phyloP scores from a whole-genome alignment of 495 filamentous ascomycete species.

The Hypoxylon cercidicola region DNA sequence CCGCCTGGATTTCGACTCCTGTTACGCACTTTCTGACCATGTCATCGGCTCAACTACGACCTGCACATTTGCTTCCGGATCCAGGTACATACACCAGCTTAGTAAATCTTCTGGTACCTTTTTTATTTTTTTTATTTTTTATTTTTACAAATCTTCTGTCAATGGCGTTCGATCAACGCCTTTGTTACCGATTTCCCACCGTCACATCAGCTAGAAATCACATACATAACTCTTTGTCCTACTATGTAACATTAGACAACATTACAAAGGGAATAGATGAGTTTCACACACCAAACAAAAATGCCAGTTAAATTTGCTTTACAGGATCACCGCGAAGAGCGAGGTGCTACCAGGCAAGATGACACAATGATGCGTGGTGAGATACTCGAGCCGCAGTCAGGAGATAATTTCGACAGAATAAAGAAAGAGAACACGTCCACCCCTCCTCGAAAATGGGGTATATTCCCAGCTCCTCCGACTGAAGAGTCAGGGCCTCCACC shows the following conservation, averaged over 20 bases:
- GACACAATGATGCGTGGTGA: background rate
- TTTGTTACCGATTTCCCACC: background rate
- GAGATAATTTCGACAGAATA: background rate
- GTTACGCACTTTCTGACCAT: conserved; percentile 48
- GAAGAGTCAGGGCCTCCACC: conserved; percentile 14
- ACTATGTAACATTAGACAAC: background rate
- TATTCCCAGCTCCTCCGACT: conserved; percentile 17
- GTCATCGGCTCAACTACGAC: conserved; percentile 49
- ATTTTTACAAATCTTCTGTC: conserved; percentile 47
- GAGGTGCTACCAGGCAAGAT: conserved; percentile 2
- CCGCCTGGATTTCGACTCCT: conserved; percentile 36
- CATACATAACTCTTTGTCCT: background rate
- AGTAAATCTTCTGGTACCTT: conserved; percentile 37
- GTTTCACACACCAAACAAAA: background rate
- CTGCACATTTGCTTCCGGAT: conserved; percentile 46
- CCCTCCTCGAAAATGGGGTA: conserved; percentile 15
- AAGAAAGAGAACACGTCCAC: background rate
- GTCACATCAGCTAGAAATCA: background rate
- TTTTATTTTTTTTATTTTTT: too few relatives aligned
- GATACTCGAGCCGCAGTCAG: background rate
- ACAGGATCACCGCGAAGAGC: background rate
- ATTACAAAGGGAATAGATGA: background rate
- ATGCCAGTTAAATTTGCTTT: background rate
- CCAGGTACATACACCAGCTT: conserved; percentile 46
- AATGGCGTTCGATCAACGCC: conserved; percentile 55